Evolutionary conservation across 23 red algal species (phyloP).

Genomic region (Porphyridium purpureum): DNA sequence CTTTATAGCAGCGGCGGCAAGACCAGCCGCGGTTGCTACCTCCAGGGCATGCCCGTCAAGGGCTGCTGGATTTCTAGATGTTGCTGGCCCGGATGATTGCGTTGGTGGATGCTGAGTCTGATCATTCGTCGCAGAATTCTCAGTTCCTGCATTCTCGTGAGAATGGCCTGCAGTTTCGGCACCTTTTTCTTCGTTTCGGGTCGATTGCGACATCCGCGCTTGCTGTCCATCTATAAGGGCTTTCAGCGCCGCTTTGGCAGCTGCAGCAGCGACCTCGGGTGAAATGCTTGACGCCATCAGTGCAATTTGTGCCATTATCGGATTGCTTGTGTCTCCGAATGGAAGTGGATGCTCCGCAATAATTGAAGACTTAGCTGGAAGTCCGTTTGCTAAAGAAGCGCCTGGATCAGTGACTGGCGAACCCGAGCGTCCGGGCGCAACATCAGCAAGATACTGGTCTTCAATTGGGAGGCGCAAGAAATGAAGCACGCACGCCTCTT

Average conservation of each 20-base stretch:
- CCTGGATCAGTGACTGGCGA: constrained; percentile 4
- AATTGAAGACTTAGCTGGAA: constrained; percentile 1
- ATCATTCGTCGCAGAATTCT: not conserved
- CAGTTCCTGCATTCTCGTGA: too few species aligned
- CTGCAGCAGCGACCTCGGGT: constrained; percentile 77
- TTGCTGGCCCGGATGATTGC: too few species aligned
- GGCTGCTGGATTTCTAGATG: constrained; percentile 4
- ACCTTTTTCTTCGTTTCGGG: not conserved
- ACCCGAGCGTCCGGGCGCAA: constrained; percentile 1
- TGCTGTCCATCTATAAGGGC: not conserved
- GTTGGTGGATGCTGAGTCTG: too few species aligned
- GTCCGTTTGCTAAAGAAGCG: constrained; percentile 3
- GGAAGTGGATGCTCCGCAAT: constrained; percentile 20
- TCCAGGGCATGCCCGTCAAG: constrained; percentile 30
- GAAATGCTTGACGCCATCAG: constrained; percentile 71
- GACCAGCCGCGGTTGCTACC: constrained; percentile 22
- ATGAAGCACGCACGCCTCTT: constrained; percentile 82
- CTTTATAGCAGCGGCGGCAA: constrained; percentile 58
- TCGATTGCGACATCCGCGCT: not conserved
- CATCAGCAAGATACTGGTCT: constrained; percentile 80
- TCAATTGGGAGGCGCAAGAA: constrained; percentile 93
- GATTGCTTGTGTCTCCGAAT: constrained; percentile 68
- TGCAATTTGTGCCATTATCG: constrained; percentile 74
- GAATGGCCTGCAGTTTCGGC: not conserved
- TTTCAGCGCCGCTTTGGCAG: constrained; percentile 59